These are phyloP conservation scores for Solanum chacoense DNA, from an alignment of 305 asterid genomes.

Conservation along the genomic window DNA sequence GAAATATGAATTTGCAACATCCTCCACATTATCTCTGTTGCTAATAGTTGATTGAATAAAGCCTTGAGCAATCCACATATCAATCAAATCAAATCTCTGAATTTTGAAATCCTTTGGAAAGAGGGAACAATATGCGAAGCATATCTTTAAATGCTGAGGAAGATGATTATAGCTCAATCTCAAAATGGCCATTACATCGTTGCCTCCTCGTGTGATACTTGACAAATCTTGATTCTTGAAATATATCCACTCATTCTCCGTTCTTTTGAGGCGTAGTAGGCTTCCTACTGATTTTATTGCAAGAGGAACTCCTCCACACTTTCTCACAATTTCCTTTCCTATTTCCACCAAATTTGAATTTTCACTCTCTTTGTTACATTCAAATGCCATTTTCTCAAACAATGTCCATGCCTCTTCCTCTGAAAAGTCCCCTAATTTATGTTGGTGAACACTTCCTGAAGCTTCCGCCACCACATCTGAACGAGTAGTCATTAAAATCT, in stretches of 20 bases:
- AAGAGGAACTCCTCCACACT: not conserved
- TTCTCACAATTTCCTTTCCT: not conserved
- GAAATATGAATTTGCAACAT: not conserved
- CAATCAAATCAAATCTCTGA: not conserved
- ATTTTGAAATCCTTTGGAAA: not conserved
- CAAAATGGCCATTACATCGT: not conserved
- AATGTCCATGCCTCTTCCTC: not conserved
- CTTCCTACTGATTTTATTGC: not conserved
- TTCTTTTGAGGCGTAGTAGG: not conserved
- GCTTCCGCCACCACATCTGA: not conserved
- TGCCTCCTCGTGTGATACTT: not conserved
- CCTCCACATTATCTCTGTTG: not conserved
- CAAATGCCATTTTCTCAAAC: not conserved
- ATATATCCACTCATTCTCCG: not conserved
- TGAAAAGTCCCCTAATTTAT: not conserved
- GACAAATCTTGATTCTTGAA: not conserved
- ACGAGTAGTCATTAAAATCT: not conserved
- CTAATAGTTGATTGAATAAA: not conserved
- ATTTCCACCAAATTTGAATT: not conserved
- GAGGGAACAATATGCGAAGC: not conserved
- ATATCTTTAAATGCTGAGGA: not conserved
- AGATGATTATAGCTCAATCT: not conserved
- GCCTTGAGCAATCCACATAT: constrained; percentile 1
- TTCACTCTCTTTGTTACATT: not conserved
- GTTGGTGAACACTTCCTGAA: not conserved